phyloP scores from a whole-genome alignment of 2,329 filamentous ascomycete genomes.

The Pseudogymnoascus sp. region DNA sequence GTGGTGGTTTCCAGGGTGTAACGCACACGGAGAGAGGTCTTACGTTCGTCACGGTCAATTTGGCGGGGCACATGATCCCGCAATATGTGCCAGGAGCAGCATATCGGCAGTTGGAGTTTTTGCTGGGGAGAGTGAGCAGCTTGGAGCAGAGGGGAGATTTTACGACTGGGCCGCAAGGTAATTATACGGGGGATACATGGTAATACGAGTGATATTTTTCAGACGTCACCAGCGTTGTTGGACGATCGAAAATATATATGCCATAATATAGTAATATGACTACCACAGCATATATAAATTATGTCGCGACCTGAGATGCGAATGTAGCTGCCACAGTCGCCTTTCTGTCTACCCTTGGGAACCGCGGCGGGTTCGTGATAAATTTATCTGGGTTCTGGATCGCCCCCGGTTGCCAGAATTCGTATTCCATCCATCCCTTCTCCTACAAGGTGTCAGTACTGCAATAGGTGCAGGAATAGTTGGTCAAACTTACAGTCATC shows the following conservation, averaged over 20 bases:
- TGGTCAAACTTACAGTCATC: conserved; percentile 38
- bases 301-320: neutral
- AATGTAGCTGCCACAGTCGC: neutral
- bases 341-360: neutral
- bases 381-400: conserved; percentile 14
- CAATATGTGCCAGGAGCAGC: conserved; percentile 50
- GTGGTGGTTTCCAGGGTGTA: conserved; percentile 35
- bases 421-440: conserved; percentile 58
- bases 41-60: conserved; percentile 48
- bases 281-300: neutral
- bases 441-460: conserved; percentile 28
- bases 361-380: conserved; percentile 5
- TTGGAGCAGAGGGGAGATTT: conserved; percentile 29
- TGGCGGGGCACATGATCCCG: conserved; percentile 46
- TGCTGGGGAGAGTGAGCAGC: conserved; percentile 49
- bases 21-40: conserved; percentile 55
- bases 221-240: neutral
- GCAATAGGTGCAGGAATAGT: neutral
- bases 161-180: conserved; percentile 21
- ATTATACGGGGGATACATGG: conserved; percentile 18
- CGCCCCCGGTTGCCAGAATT: conserved; percentile 52
- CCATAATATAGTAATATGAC: neutral
- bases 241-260: neutral
- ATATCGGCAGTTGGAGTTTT: conserved; percentile 53
- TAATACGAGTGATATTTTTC: neutral